These are phyloP conservation scores for Cutaneotrichosporon sp. DNA, from an alignment of 1,284 basidiomycete species.

Conservation along the genomic window DNA sequence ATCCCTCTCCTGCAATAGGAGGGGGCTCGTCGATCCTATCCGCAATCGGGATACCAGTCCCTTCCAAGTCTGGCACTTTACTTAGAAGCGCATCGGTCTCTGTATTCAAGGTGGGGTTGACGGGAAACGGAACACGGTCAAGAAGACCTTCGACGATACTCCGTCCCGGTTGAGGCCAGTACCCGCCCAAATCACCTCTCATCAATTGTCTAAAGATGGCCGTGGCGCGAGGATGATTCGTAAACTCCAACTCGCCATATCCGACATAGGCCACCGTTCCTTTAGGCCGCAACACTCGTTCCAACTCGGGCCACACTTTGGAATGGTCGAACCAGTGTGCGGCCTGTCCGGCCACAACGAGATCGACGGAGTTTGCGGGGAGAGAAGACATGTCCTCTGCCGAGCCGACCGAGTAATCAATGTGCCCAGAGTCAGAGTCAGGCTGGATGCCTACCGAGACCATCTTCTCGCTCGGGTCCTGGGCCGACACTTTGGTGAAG, in stretches of 20 bases:
- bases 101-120: slow-evolving; percentile 23
- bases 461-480: slow-evolving; percentile 76
- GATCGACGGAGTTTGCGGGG: slow-evolving; percentile 63
- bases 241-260: slow-evolving; percentile 74
- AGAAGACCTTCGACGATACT: slow-evolving; percentile 71
- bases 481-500: slow-evolving; percentile 66
- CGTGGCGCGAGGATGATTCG: slow-evolving; percentile 61
- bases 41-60: slow-evolving; percentile 19
- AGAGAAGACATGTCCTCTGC: slow-evolving; percentile 29
- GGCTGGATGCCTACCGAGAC: slow-evolving; percentile 60
- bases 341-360: slow-evolving; percentile 74
- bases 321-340: slow-evolving; percentile 83
- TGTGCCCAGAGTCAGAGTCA: slow-evolving; percentile 13
- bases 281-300: slow-evolving; percentile 63
- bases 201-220: slow-evolving; percentile 56
- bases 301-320: slow-evolving; percentile 68
- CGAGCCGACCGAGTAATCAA: slow-evolving; percentile 56
- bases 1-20: slow-evolving; percentile 35
- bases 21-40: slow-evolving; percentile 19
- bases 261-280: slow-evolving; percentile 77
- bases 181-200: slow-evolving; percentile 60
- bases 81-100: slow-evolving; percentile 28
- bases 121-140: slow-evolving; percentile 65
- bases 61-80: slow-evolving; percentile 55
- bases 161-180: slow-evolving; percentile 79